Base-by-base conservation (phyloP, 2,329 filamentous ascomycete species). In the Diaporthe sp. region DNA sequence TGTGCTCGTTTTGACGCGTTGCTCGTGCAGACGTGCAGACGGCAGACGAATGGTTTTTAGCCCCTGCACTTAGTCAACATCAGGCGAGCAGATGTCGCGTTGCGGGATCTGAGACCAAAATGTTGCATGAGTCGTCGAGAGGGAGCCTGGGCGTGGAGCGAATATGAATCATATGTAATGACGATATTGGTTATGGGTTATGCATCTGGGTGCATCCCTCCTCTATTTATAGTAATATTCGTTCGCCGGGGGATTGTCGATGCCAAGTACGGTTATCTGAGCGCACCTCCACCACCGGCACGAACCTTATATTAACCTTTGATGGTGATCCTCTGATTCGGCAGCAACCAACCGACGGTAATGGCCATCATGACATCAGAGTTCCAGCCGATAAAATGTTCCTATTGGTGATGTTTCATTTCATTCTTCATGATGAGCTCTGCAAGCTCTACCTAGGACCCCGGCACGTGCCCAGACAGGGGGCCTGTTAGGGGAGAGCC, bases 221-320 rank as follows among this genome's bases (percentile, higher is more conserved):
- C 40, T 64, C 45, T 72, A 72, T 42, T 64, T 72, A 72, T 64
- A 72, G 69, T 60, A 64, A 72, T 72, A 72, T 72, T 72, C 69
- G 38, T 40, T 42, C 57, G 50, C 69, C 69, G 69, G 69, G 68
- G 69, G 45, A 67, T 52, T 67, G 45, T 52, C 64, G 45, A 38
- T 52, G 61, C 61, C 61, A 67, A 67, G 61, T 52, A 52, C 69
- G 57, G 55, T 38, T 40, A 60, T 60, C n/a, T 35, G 42, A 25
- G 22, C 54, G 47, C 33, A 67, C n/a, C n/a, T 54, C 57, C 70
- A 60, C 52, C 69, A 72, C 45, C 69, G 69, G 57, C 42, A 64
- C 69, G 55, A 72, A 64, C 57, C 57, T 72, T 72, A 72, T 64
- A 54, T 72, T 61, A 64, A 50, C 45, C 57, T 64, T 64, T 15